Conservation (phyloP, 495 filamentous ascomycete species). For the Trichoderma orchidacearum region DNA sequence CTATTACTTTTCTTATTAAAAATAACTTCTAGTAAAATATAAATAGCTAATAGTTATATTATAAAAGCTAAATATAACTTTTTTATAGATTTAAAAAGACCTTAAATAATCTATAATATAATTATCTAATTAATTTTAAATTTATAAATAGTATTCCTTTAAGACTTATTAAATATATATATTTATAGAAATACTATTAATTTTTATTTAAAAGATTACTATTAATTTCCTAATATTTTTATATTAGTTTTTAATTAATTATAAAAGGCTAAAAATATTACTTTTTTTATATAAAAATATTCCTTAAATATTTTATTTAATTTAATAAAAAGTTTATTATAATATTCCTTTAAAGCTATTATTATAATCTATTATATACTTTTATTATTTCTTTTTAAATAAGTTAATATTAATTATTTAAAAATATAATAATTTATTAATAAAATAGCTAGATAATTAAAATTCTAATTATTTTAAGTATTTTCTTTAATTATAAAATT, state of each 20-base stretch:
- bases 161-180: too few species aligned
- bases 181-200: slow-evolving; percentile 3
- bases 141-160: background rate
- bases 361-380: too few species aligned
- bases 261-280: background rate
- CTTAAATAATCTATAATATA: background rate
- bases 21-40: background rate
- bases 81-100: background rate
- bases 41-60: background rate
- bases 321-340: too few species aligned
- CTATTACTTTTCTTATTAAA: background rate
- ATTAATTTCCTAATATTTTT: background rate
- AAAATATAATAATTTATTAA: background rate
- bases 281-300: background rate
- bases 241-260: background rate
- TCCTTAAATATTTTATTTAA: too few species aligned
- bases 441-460: background rate
- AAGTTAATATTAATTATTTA: too few species aligned
- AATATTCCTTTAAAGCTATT: too few species aligned
- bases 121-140: background rate
- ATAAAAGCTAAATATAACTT: background rate
- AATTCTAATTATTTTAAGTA: too few species aligned
- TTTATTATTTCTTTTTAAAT: too few species aligned
- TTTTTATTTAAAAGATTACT: background rate
- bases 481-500: background rate